A percentile compares a stretch with the other conserved stretches of the same genome.
These are phyloP conservation scores for Globisporangium apiculatum DNA, from an alignment of 352 stramenopile species.

Conservation along the genomic window DNA sequence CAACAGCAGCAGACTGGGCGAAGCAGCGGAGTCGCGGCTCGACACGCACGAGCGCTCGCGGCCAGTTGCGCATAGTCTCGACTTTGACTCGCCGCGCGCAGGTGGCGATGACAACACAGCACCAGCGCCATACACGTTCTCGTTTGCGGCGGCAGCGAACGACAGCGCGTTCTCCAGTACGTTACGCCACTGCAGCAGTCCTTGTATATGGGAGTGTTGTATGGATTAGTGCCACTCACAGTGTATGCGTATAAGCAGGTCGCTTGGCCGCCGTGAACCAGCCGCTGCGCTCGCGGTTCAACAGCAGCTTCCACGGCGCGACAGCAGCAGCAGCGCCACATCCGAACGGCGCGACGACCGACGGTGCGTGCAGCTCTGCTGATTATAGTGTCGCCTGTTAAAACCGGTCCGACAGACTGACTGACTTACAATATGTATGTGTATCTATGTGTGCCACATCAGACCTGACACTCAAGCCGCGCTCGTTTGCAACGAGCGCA, in stretches of 20 bases:
- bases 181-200: neutral
- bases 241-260: slow-evolving; percentile 5
- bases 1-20: no score
- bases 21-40: no score
- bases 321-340: slow-evolving; percentile 10
- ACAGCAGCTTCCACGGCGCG: slow-evolving; percentile 31
- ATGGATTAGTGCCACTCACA: no score
- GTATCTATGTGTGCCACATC: neutral
- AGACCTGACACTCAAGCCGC: slow-evolving; percentile 45
- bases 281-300: slow-evolving; percentile 41
- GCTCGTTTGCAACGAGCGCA: slow-evolving; percentile 15
- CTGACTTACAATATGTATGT: neutral
- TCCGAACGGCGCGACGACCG: slow-evolving; percentile 18
- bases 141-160: neutral
- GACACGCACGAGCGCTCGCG: no score
- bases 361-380: slow-evolving; percentile 18
- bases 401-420: neutral
- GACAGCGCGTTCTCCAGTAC: slow-evolving; percentile 8
- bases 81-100: no score
- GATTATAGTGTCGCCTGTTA: neutral
- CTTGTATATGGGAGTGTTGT: no score
- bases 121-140: no score
- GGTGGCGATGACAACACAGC: no score
- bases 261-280: slow-evolving; percentile 35
- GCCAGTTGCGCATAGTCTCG: no score